A percentile compares a stretch with the other conserved stretches of the same genome.
Evolutionary conservation across 2,329 filamentous ascomycete genomes (phyloP).

Genomic region (Teratosphaeriaceae sp.): DNA sequence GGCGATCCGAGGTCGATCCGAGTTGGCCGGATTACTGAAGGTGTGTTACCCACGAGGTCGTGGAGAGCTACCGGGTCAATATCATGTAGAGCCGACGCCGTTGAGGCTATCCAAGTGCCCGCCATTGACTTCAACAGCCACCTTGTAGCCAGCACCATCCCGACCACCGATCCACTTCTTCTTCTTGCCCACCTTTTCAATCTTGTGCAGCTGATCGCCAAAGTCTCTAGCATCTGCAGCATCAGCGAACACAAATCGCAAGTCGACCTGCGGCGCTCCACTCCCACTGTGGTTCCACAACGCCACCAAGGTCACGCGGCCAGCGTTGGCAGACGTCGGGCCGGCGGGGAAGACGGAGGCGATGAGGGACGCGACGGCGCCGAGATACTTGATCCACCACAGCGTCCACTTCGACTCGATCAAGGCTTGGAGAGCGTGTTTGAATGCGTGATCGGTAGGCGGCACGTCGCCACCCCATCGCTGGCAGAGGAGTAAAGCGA

Average conservation of each 20-base stretch:
- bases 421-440: conserved; percentile 46
- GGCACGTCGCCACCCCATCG: conserved; percentile 65
- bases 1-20: conserved; percentile 61
- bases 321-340: conserved; percentile 32
- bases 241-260: conserved; percentile 36
- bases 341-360: conserved; percentile 58
- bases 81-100: too few species aligned
- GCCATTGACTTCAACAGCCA: conserved; percentile 29
- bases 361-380: conserved; percentile 52
- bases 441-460: conserved; percentile 51
- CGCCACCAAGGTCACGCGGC: conserved; percentile 36
- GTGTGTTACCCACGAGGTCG: too few species aligned
- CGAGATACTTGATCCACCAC: conserved; percentile 62
- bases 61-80: too few species aligned
- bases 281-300: conserved; percentile 37
- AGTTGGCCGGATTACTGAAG: conserved; percentile 53
- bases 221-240: conserved; percentile 37
- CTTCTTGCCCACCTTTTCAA: conserved; percentile 54
- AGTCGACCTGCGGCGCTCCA: conserved; percentile 37
- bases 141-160: conserved; percentile 37
- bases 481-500: conserved; percentile 65
- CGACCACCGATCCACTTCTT: conserved; percentile 48
- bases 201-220: conserved; percentile 34
- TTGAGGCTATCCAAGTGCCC: too few species aligned
- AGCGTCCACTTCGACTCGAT: conserved; percentile 45